Percentiles rank a stretch among this genome's conserved stretches.
Evolutionary conservation across 768 basidiomycete genomes (phyloP).

Genomic region (Chalciporus sphaerocephalus): DNA sequence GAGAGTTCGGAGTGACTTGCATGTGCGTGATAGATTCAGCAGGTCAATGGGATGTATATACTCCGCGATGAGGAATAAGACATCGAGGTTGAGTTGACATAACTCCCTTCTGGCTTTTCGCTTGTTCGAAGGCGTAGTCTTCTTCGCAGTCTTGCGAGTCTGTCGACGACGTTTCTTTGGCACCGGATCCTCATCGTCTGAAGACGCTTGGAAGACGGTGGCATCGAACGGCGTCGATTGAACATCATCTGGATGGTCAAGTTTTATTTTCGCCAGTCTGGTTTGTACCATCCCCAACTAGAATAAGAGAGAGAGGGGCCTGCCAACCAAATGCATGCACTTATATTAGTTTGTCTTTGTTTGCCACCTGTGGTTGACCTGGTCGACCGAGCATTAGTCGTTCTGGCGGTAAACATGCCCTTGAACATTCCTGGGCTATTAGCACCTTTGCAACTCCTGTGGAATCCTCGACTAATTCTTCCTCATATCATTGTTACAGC

Average conservation of each 20-base stretch:
- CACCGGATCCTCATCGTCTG: neutral
- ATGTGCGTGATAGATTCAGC: constrained; percentile 36
- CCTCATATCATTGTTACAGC: constrained; percentile 64
- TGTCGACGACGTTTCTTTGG: neutral
- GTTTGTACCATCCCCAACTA: neutral
- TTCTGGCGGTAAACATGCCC: constrained; percentile 50
- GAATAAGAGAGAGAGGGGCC: neutral
- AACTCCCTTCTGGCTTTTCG: neutral
- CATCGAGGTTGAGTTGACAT: constrained; percentile 14
- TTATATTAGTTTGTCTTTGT: neutral
- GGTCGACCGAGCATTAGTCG: no score
- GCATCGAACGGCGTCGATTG: neutral
- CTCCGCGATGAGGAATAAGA: constrained; percentile 31
- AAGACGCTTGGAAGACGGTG: neutral
- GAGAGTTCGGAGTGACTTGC: constrained; percentile 33
- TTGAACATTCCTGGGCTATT: constrained; percentile 69
- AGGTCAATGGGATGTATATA: constrained; percentile 34
- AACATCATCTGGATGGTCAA: neutral
- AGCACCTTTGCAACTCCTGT: constrained; percentile 63
- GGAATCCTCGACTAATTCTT: constrained; percentile 62
- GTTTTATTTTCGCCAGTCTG: neutral
- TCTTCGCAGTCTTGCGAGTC: neutral
- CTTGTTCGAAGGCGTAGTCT: neutral
- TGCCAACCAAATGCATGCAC: neutral
- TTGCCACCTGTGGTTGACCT: no score